Evolutionary conservation across 2,329 filamentous ascomycete genomes (phyloP), one percentile per base, ranked within the genome.

Genomic region (Daldinia eschscholtzii): DNA sequence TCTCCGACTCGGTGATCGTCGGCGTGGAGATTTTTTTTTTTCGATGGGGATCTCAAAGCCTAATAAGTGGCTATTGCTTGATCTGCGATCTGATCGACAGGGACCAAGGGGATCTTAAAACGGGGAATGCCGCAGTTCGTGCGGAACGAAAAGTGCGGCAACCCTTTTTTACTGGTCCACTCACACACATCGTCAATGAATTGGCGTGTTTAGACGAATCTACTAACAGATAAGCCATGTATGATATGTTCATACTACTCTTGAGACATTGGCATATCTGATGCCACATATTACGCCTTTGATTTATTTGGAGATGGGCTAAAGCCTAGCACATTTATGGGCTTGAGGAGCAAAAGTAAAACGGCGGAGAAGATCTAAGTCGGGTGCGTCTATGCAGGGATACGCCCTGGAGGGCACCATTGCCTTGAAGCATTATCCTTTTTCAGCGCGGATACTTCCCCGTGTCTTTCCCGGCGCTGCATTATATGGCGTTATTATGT

Each of bases 81-180:
- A 61, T 57, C 68, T 59, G 33, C 56, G 52, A 58, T 62, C 28
- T 39, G 61, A 70, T 70, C 64, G 70, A 53, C 61, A 61, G 46
- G 57, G 26, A 71, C 37, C 12, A 55, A 55, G 18, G 41, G 23
- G 30, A 57, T 18, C 15, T 60, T 64, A 55, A 48, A 65, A 60
- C 57, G 50, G 35, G 61, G 46, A 42, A 57, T 15, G 57, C 20
- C 57, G 39, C 33, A 57, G 20, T 33, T 57, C 15, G 35, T 41
- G 53, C 33, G 7, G 50, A 44, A 58, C 23, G 37, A 61, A 39
- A 7, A 57, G 12, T 60, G 60, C 58, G 52, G 64, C 42, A 58
- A 55, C 35, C 23, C 57, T 58, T 55, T 61, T 15, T 23, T 55
- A 33, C 59, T 18, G 58, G 53, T 35, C 48, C 44, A 18, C n/a